A percentile compares a stretch with the other conserved stretches of the same genome.
phyloP scores from a whole-genome alignment of 768 basidiomycete species.

The Trametes maxima region DNA sequence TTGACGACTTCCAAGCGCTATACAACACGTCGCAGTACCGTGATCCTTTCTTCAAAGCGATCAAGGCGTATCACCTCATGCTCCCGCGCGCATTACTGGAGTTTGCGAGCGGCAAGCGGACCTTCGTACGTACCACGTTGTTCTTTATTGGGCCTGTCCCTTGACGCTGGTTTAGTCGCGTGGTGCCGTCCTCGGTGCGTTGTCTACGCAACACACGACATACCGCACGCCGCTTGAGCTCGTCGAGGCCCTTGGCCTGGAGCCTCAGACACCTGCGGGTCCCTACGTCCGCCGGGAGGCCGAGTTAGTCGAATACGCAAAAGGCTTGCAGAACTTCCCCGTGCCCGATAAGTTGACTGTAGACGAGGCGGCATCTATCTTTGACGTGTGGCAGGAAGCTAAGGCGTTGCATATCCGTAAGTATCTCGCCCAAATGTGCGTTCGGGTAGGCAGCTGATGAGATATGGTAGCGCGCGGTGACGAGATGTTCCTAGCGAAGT shows the following conservation, averaged over 20 bases:
- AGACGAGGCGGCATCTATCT: slow-evolving; percentile 72
- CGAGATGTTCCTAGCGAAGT: slow-evolving; percentile 77
- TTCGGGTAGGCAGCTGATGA: neutral
- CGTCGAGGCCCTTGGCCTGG: slow-evolving; percentile 56
- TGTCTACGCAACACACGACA: slow-evolving; percentile 60
- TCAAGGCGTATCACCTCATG: slow-evolving; percentile 79
- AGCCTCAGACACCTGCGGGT: slow-evolving; percentile 43
- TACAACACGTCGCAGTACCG: slow-evolving; percentile 70
- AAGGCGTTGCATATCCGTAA: slow-evolving; percentile 48
- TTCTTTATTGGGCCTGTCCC: neutral
- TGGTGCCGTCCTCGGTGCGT: slow-evolving; percentile 73
- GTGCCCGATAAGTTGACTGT: slow-evolving; percentile 63
- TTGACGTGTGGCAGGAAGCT: slow-evolving; percentile 75
- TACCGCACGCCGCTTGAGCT: slow-evolving; percentile 67
- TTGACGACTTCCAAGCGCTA: slow-evolving; percentile 87
- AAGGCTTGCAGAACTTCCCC: slow-evolving; percentile 51
- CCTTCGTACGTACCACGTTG: slow-evolving; percentile 56
- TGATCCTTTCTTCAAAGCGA: slow-evolving; percentile 66
- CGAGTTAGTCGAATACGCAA: slow-evolving; percentile 52
- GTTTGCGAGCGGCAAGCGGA: slow-evolving; percentile 68
- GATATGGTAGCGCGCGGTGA: slow-evolving; percentile 48
- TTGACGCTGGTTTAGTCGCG: slow-evolving; percentile 47
- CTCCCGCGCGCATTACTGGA: slow-evolving; percentile 79
- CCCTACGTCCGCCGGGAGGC: slow-evolving; percentile 60
- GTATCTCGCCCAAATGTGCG: neutral